Evolutionary conservation across 768 basidiomycete species (phyloP), one percentile per base, ranked within the genome.

Genomic region (Boletus speciosus): DNA sequence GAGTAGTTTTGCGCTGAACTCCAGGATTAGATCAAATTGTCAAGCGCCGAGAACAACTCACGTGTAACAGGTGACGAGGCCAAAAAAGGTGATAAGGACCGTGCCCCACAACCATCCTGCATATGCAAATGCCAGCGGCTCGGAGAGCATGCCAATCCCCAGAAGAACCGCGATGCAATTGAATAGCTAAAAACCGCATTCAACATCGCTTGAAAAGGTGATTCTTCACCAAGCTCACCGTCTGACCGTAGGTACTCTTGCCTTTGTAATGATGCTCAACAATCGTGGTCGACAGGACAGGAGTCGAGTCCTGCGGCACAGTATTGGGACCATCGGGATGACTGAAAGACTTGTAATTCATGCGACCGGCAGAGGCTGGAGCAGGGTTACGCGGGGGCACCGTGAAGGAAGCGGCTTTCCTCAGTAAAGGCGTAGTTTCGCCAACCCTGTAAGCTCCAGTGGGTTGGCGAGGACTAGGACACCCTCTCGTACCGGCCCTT

Each of bases 101-200:
- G 85, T 86, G 1, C 96, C 95, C 36, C 78, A 74, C 16, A 86
- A 72, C 95, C 95, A 98, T 4, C 95, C 96, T 2, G 92, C 82
- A 62, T 91, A 92, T 1, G 93, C 84, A 63, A 97, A 96, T 0
- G 95, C 95, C 25, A 97, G 76, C 0, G 93, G 92, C 66, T 92
- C 86, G 12, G 91, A 91, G 16, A 95, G 78, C 78, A 96, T 86
- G 5, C 93, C 93, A 57, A 95, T 86, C 6, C 93, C 93, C 19
- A 93, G 76, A 11, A 96, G 74, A 34, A 94, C 88, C 14, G 91
- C 91, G 32, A 86, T 88, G 10, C 86, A 86, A 62, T 95, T 95
- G 71, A 93, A 93, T n/a, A 96, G 71, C 92, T 92, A 54, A 35
- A 37, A 25, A 37, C 49, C 34, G 53, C 2, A 41, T 51, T 60